Evolutionary conservation across 2,329 filamentous ascomycete species (phyloP), one percentile per base, ranked within the genome.

Genomic region (Colletotrichum tabaci): DNA sequence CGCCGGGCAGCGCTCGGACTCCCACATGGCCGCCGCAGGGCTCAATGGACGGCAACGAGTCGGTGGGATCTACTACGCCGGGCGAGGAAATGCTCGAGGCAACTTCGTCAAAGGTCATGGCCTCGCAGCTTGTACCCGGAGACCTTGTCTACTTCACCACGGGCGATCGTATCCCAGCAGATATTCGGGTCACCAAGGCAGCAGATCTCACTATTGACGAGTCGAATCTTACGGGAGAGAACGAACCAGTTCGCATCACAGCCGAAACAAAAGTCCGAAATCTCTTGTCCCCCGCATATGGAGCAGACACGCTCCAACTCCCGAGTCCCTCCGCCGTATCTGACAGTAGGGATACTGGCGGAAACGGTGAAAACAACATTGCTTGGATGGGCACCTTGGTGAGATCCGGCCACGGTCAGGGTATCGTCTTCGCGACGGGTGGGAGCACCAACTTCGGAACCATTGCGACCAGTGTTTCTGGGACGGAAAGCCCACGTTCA

Each of bases 341-440:
- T 85, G 58, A 90, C 88, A 75, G 90, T 87, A 73, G 89, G 38
- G 91, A 93, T 75, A 88, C 93, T 55, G 87, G 90, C 60, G 84
- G 93, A 61, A 93, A 93, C 73, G 92, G 93, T 65, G 90, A 92
- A 76, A 93, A 93, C 77, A 98, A 99, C 77, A 95, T 99, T 80
- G 96, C 95, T 2, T 98, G 98, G 81, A 98, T 99, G 95, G 96
- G 96, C 38, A 99, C 96, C 3, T 83, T 99, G 74, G 95, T 99
- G 44, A 94, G 96, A 75, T 98, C 96, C 46, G 96, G 96, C 13
- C 93, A 99, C 78, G 96, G 96, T 0, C 95, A 98, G 80, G 96
- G 96, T 53, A 92, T 99, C 75, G 96, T 99, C n/a, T 97, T 98
- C 80, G 95, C 95, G 10, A 99, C 96, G 8, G 97, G 97, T 66